Base-by-base conservation (phyloP, 2,329 filamentous ascomycete species). In the Aspergillus jensenii region DNA sequence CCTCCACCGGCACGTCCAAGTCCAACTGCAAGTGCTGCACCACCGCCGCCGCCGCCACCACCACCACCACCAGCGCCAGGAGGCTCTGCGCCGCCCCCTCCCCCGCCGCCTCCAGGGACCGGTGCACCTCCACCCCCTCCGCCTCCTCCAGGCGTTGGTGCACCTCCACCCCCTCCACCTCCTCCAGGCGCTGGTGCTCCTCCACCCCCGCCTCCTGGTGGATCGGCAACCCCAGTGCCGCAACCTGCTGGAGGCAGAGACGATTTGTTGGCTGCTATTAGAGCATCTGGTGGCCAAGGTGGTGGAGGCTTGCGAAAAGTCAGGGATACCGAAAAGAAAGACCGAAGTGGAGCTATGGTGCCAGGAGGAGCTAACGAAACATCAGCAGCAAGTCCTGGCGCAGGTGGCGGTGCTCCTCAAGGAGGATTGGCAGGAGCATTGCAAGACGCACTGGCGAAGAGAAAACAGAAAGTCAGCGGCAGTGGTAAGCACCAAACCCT, bases 381-480 rank as follows among this genome's bases (percentile, higher is more conserved):
- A 91, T 70, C 78, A 90, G 64, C 84, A 8, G 77, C 83, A 44
- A 72, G 80, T 49, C 73, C 78, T 50, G 82, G 82, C 44, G 82
- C 80, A 17, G 83, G 84, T 11, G 85, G 84, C 11, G 85, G 76
- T 37, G 74, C 69, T 45, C 74, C 74, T 56, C 78, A 76, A 45
- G 78, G 87, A 56, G 87, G 86, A 37, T 85, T 97, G 83, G 91
- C 91, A 21, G 91, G 89, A 78, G 93, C 91, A 48, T 78, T 96
- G 66, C 90, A 90, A 59, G 88, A 86, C 59, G 90, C 89, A 57
- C 76, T 93, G 67, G 86, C 88, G 70, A 90, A 90, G 78, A 84
- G 93, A 74, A 97, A 97, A 81, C 87, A 91, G 76, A 96, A 96
- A 82, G 93, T 97, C 73, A 91, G 90, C 78, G 89, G 90, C 74